A percentile compares a stretch with the other conserved stretches of the same genome.
These are phyloP conservation scores for Neurospora sp. DNA, from an alignment of 495 filamentous ascomycete species.

Conservation along the genomic window DNA sequence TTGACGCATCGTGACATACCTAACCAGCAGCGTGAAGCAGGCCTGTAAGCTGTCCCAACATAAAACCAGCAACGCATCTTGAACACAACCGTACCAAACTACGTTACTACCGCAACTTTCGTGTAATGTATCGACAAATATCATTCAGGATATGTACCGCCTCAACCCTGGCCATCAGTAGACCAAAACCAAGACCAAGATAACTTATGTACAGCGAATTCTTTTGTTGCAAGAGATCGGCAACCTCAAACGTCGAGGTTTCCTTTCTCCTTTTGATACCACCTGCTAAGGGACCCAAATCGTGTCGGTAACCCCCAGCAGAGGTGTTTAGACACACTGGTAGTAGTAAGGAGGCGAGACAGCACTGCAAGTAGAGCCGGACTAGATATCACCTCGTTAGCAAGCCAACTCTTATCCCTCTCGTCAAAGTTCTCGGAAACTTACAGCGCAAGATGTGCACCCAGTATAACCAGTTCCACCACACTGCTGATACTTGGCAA, in stretches of 20 bases:
- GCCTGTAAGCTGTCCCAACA: neutral
- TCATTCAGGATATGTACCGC: neutral
- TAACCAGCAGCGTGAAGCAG: no score
- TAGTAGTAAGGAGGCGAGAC: conserved; percentile 26
- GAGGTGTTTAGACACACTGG: conserved; percentile 22
- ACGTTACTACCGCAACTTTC: neutral
- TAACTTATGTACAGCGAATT: neutral
- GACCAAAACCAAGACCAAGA: neutral
- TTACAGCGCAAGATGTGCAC: conserved; percentile 32
- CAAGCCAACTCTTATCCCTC: neutral
- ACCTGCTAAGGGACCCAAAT: neutral
- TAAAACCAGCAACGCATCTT: neutral
- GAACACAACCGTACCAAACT: neutral
- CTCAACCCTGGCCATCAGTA: neutral
- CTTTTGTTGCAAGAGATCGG: neutral
- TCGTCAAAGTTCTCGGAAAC: neutral
- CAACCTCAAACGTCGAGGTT: no score
- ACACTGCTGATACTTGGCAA: conserved; percentile 32
- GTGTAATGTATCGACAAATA: neutral
- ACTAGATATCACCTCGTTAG: conserved; percentile 3
- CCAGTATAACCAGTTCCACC: conserved; percentile 35
- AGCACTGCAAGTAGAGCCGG: conserved; percentile 15
- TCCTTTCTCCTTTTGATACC: neutral
- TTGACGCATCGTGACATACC: no score
- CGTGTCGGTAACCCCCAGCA: neutral